Conservation (phyloP, 495 filamentous ascomycete species). For the Tuber calosporum region DNA sequence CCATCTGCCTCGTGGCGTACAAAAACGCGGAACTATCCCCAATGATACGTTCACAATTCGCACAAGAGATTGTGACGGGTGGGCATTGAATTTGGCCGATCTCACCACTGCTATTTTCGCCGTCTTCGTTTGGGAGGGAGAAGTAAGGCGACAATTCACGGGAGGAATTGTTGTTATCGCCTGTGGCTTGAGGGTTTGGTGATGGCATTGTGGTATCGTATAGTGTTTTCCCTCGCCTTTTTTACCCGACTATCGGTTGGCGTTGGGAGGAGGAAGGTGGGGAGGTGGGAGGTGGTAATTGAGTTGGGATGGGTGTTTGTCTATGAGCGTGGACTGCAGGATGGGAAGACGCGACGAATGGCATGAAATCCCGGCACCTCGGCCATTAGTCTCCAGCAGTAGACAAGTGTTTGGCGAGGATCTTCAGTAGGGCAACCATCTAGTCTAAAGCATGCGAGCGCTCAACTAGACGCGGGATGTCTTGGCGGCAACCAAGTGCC, state of each 20-base stretch:
- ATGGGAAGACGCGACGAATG: neutral
- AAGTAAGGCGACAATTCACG: slow-evolving; percentile 27
- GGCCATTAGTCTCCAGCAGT: no score
- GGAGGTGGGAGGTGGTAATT: slow-evolving; percentile 9
- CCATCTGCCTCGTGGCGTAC: slow-evolving; percentile 34
- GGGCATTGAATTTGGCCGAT: slow-evolving; percentile 15
- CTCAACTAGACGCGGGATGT: no score
- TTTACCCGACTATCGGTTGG: neutral
- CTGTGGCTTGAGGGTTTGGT: neutral
- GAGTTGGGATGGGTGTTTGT: neutral
- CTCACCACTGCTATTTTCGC: slow-evolving; percentile 14
- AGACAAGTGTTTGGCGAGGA: no score
- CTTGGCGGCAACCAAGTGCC: no score
- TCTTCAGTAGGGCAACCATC: no score
- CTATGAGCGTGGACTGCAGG: neutral
- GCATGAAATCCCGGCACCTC: neutral
- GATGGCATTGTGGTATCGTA: neutral
- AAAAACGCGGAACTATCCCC: slow-evolving; percentile 33
- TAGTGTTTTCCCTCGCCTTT: neutral
- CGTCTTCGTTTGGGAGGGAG: slow-evolving; percentile 33
- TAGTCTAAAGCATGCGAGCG: no score
- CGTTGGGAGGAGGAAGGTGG: slow-evolving; percentile 11
- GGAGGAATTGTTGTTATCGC: neutral
- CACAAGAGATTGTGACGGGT: slow-evolving; percentile 34
- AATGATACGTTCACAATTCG: slow-evolving; percentile 36